These are phyloP conservation scores for Ascochyta koolunga DNA, from an alignment of 2,329 filamentous ascomycete genomes.

Conservation along the genomic window DNA sequence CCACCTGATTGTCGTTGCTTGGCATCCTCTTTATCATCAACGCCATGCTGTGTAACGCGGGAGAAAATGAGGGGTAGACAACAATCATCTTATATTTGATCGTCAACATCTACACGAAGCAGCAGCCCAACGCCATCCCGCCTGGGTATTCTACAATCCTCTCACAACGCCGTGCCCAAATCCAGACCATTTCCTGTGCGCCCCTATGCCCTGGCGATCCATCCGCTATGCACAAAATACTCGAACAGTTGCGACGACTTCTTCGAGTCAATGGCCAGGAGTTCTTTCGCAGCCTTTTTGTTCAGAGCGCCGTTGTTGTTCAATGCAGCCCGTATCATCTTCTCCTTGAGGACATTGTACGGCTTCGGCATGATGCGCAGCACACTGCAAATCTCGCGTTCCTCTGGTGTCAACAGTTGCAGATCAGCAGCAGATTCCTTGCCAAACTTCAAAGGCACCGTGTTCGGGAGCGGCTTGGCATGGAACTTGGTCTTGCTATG, in stretches of 20 bases:
- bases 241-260: conserved; percentile 90
- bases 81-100: neutral
- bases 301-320: conserved; percentile 87
- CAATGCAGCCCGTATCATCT: conserved; percentile 86
- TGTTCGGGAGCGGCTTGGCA: conserved; percentile 64
- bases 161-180: conserved; percentile 8
- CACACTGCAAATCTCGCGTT: conserved; percentile 83
- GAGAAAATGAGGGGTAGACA: neutral
- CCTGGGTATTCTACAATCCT: conserved; percentile 32
- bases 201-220: conserved; percentile 79
- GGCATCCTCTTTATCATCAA: neutral
- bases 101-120: conserved; percentile 1
- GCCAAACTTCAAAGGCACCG: conserved; percentile 70
- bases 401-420: conserved; percentile 83
- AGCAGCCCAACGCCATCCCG: conserved; percentile 16
- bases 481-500: conserved; percentile 56
- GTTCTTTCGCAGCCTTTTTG: conserved; percentile 90
- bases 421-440: conserved; percentile 80
- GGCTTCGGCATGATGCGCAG: conserved; percentile 90
- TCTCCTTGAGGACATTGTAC: conserved; percentile 92
- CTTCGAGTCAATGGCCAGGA: conserved; percentile 80
- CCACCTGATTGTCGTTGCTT: conserved; percentile 12
- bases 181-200: neutral
- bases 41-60: neutral
- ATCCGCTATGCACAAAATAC: conserved; percentile 91